Base-by-base conservation (phyloP, 345 rosid genomes). In the Citrus mangshanensis region DNA sequence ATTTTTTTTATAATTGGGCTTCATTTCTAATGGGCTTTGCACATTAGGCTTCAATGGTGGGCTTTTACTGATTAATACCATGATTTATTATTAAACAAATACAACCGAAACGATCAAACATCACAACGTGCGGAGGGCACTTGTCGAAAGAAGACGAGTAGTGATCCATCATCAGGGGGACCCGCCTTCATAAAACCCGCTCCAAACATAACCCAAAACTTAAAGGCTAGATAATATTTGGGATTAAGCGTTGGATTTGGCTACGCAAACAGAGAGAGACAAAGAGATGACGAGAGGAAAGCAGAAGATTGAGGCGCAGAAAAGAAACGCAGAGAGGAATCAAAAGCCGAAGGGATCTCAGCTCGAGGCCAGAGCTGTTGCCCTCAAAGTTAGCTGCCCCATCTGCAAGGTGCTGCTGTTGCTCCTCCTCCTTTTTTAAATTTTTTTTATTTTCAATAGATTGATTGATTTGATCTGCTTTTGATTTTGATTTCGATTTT, bases 231-330 rank as follows among this genome's bases (percentile, higher is more conserved):
- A 42, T 10, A 42, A 42, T 42, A 0, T 42, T 13, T 46, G 5
- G 51, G 18, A 46, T 13, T 12, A 1, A 4, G 51, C 51, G 4
- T 46, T 46, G 18, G 51, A 46, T 46, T 46, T 46, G 51, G 51
- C 0, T 13, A 13, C 16, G 58, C 7, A 19, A 54, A 54, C 2
- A 54, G 22, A 54, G 67, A 14, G 67, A 32, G 61, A 55, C 81
- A 42, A 72, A 75, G 86, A 79, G 83, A 91, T 91, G 95, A 90
- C 95, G 64, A 78, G 95, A 77, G 95, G 95, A 54, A 91, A 90
- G 85, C 95, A 91, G 89, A 91, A 91, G 92, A 91, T 91, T 38
- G 95, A 91, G 73, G 95, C 95, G 25, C 95, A 90, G 83, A 90
- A 21, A 70, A 80, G 51, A 79, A 91, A 90, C 75, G 90, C 93